Base-by-base conservation (phyloP, 2,329 filamentous ascomycete genomes). In the Hypoxylon sp. region DNA sequence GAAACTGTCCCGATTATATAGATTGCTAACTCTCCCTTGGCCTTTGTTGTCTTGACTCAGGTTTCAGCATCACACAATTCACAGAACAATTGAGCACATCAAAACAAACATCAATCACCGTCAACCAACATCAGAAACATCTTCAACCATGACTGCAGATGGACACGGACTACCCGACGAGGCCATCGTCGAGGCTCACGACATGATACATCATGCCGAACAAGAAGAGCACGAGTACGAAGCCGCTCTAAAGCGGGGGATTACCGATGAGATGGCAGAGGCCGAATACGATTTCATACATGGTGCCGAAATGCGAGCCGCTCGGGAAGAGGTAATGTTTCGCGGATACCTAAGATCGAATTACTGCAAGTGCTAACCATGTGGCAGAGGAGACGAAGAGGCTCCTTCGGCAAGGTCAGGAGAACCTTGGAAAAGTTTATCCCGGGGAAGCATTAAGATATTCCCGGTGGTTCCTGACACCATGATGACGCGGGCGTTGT, bases 171-270 rank as follows among this genome's bases (percentile, higher is more conserved):
- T 77, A 15, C 67, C 75, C 2, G 75, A 77, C 52, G 57, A 61
- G 17, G 72, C 75, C 11, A 62, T 76, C 50, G 32, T 42, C 11
- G 66, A 56, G 6, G 75, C 74, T 21, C 74, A 76, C 69, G 73
- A 76, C 65, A 74, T 77, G 68, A 76, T 77, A n/a, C 75, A 76
- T 47, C 75, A 76, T 65, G 75, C 74, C 53, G 75, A 77, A 55
- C 74, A 76, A 57, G 75, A 77, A 59, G 75, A 77, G 46, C 75
- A 76, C 53, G 75, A 77, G 68, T 68, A 76, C 39, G 74, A 76
- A 58, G 75, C 75, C 6, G 74, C 74, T 17, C 31, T 58, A 50
- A 75, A 72, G 62, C 74, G 75, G n/a, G 75, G 75, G 2, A 59
- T 77, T 7, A 55, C 75, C 6, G 74, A 77, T 56, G 58, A 68